These are phyloP conservation scores for Cunninghamia lanceolata DNA, from an alignment of 75 land plant genomes.

Conservation along the genomic window DNA sequence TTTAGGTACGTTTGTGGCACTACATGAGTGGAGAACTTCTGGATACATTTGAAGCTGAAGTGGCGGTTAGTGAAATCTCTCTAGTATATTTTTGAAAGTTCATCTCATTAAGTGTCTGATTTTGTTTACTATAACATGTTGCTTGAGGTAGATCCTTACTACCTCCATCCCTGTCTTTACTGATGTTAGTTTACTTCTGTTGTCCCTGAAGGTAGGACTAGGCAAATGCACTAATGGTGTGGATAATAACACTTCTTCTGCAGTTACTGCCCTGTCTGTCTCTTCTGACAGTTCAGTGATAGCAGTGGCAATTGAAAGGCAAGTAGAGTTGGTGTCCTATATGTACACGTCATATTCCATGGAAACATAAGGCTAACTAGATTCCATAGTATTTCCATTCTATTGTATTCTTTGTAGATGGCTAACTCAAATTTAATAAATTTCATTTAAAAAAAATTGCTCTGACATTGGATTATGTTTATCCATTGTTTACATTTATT, in stretches of 20 bases:
- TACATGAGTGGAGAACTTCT: slow-evolving; percentile 52
- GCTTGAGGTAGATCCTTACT: background rate
- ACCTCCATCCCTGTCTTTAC: background rate
- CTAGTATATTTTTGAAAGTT: background rate
- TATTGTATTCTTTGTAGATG: background rate
- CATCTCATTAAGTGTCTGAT: background rate
- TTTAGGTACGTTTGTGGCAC: slow-evolving; percentile 81
- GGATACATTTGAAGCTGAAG: slow-evolving; percentile 61
- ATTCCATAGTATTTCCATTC: background rate
- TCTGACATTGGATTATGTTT: background rate
- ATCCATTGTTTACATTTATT: background rate
- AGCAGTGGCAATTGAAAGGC: slow-evolving; percentile 55
- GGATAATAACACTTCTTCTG: slow-evolving; percentile 23
- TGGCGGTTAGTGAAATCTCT: slow-evolving; percentile 28
- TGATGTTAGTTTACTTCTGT: slow-evolving; percentile 11
- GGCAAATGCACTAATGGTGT: slow-evolving; percentile 14
- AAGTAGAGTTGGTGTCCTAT: slow-evolving; percentile 7
- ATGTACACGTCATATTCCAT: background rate
- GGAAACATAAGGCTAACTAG: background rate
- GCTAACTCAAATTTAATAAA: background rate
- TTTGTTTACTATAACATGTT: background rate
- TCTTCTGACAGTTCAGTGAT: slow-evolving; percentile 43
- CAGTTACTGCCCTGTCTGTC: slow-evolving; percentile 44
- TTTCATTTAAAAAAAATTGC: background rate
- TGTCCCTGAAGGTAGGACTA: slow-evolving; percentile 32